Conservation (phyloP, 1,284 basidiomycete genomes). For the Meripilus lineatus region DNA sequence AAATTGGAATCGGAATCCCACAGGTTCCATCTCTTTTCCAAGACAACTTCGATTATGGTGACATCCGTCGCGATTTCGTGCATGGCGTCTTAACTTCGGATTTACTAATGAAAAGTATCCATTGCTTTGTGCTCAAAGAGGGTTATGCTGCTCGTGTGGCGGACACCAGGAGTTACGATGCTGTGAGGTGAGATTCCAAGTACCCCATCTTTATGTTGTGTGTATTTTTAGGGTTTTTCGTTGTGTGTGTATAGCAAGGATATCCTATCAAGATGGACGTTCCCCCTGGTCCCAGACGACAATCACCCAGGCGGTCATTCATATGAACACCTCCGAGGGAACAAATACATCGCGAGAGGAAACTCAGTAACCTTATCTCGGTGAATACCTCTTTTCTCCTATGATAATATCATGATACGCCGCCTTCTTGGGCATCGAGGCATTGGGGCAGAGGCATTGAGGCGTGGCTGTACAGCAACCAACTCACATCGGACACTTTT, state of each 20-base stretch:
- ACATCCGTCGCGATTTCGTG: conserved; percentile 90
- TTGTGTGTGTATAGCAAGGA: conserved; percentile 63
- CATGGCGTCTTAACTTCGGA: conserved; percentile 97
- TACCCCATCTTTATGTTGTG: background rate
- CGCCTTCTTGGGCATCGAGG: conserved; percentile 5
- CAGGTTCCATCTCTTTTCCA: conserved; percentile 95
- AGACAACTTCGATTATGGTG: conserved; percentile 98
- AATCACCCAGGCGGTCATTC: conserved; percentile 79
- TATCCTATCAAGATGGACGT: conserved; percentile 89
- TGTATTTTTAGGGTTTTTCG: background rate
- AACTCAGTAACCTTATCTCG: conserved; percentile 71
- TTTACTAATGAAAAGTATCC: conserved; percentile 91
- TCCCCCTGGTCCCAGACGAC: conserved; percentile 92
- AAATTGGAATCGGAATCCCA: background rate
- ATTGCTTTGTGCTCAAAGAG: conserved; percentile 81
- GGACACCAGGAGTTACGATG: conserved; percentile 87
- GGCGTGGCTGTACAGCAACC: no score
- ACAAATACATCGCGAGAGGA: conserved; percentile 81
- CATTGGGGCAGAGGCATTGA: no score
- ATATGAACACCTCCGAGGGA: conserved; percentile 82
- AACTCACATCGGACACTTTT: no score
- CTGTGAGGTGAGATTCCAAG: conserved; percentile 58
- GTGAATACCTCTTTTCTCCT: conserved; percentile 36
- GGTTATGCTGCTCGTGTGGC: conserved; percentile 87
- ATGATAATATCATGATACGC: background rate